Percentiles rank a stretch among this genome's conserved stretches.
These are phyloP conservation scores for Cylindrotheca closterium DNA, from an alignment of 108 stramenopile species.

Conservation along the genomic window DNA sequence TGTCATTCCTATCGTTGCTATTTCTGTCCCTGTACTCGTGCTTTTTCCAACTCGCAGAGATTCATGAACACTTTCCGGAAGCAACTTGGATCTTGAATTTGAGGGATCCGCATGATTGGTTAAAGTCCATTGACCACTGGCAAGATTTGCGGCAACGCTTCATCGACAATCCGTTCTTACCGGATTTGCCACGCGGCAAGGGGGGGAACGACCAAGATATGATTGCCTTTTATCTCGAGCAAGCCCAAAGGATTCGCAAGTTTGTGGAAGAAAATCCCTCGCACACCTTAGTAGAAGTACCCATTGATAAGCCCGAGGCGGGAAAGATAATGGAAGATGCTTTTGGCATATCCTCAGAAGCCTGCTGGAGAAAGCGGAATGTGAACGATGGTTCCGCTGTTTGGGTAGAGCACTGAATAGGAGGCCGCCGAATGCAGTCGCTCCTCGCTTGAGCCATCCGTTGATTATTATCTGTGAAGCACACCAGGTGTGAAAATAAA, in stretches of 20 bases:
- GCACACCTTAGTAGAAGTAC: conserved; percentile 29
- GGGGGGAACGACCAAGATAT: conserved; percentile 17
- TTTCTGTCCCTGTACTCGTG: too few relatives aligned
- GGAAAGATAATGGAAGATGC: conserved; percentile 26
- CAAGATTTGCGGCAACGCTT: conserved; percentile 29
- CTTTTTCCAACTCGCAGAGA: too few relatives aligned
- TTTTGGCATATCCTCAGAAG: conserved; percentile 23
- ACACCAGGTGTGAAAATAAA: too few relatives aligned
- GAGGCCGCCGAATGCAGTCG: too few relatives aligned
- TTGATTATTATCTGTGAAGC: too few relatives aligned
- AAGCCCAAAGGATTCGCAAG: conserved; percentile 22
- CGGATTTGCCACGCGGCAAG: conserved; percentile 2
- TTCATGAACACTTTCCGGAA: conserved; percentile 31
- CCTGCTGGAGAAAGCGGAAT: conserved; percentile 35
- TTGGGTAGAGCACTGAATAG: conserved; percentile 9
- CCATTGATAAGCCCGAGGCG: conserved; percentile 23
- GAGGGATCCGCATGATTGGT: conserved; percentile 24
- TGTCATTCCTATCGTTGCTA: too few relatives aligned
- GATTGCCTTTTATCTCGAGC: conserved; percentile 18
- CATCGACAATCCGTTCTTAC: conserved; percentile 5
- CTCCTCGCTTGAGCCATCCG: too few relatives aligned
- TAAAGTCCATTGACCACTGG: conserved; percentile 28
- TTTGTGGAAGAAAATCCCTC: conserved; percentile 28
- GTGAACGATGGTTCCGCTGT: conserved; percentile 15
- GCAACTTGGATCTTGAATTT: conserved; percentile 40